phyloP scores from a whole-genome alignment of 2,329 filamentous ascomycete species.

The Paraconiothyrium brasiliense region DNA sequence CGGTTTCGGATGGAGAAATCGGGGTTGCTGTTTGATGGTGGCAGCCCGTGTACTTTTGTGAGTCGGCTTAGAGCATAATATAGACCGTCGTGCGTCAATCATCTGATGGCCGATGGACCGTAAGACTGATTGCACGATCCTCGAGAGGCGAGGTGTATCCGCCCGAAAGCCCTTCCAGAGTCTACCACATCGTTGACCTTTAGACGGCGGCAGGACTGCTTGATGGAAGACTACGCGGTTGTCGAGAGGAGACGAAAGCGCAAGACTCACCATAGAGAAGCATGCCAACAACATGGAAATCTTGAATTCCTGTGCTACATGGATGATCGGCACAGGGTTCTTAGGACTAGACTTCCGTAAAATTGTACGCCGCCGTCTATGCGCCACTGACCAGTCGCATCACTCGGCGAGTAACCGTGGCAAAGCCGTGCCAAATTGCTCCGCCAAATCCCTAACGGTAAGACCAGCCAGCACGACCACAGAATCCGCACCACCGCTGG shows the following conservation, averaged over 20 bases:
- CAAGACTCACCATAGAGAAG: not conserved
- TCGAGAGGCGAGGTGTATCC: not conserved
- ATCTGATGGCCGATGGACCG: not conserved
- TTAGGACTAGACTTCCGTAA: not conserved
- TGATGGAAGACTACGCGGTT: too few species aligned
- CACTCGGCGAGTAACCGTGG: conserved; percentile 12
- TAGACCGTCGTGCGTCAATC: not conserved
- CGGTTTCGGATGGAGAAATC: conserved; percentile 76
- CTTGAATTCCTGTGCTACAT: not conserved
- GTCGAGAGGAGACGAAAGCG: not conserved
- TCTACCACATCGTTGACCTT: too few species aligned
- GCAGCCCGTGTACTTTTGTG: not conserved
- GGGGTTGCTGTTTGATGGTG: conserved; percentile 61
- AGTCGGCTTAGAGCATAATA: not conserved
- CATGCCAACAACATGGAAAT: not conserved
- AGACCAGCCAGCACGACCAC: conserved; percentile 3
- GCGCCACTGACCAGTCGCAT: conserved; percentile 5
- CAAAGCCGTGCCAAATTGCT: conserved; percentile 9
- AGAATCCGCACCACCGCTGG: not conserved
- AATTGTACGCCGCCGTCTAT: not conserved
- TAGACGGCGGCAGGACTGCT: too few species aligned
- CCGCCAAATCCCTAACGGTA: conserved; percentile 4
- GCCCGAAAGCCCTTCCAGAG: too few species aligned
- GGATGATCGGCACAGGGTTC: not conserved
- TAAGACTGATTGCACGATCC: too few species aligned